phyloP scores from a whole-genome alignment of 2,329 filamentous ascomycete genomes.

The Botrytis aclada region DNA sequence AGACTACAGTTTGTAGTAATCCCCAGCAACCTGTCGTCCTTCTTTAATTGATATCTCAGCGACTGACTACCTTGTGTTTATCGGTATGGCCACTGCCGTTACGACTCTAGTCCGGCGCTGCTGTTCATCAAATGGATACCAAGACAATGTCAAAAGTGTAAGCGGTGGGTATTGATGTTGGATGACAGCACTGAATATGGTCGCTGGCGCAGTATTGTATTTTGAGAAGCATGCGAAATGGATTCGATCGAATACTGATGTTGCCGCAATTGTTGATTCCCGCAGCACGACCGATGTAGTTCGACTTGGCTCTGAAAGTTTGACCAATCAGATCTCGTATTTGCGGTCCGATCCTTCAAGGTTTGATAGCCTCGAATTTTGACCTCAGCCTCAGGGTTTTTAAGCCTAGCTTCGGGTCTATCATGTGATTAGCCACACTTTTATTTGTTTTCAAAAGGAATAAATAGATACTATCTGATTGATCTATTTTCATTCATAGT shows the following conservation, averaged over 20 bases:
- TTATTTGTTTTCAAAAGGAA: background rate
- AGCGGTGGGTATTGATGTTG: background rate
- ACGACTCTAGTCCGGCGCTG: background rate
- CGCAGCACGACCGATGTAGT: background rate
- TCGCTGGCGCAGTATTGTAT: no score
- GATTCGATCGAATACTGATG: background rate
- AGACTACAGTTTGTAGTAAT: background rate
- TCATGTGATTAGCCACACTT: background rate
- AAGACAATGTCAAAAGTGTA: background rate
- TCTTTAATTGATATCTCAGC: background rate
- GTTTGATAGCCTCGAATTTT: background rate
- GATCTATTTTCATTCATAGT: background rate
- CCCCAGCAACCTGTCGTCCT: background rate
- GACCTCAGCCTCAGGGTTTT: background rate
- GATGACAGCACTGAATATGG: background rate
- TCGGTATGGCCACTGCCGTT: background rate
- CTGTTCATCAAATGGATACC: background rate
- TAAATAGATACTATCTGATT: background rate
- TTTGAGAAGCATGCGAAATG: background rate
- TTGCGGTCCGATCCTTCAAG: background rate
- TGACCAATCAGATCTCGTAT: background rate
- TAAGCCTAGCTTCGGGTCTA: background rate
- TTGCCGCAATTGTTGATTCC: background rate
- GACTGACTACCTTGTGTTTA: background rate
- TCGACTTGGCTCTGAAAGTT: background rate